Percentiles rank a stretch among this genome's conserved stretches.
Evolutionary conservation across 2,329 filamentous ascomycete species (phyloP).

Genomic region (Chalaropsis ovoidea): DNA sequence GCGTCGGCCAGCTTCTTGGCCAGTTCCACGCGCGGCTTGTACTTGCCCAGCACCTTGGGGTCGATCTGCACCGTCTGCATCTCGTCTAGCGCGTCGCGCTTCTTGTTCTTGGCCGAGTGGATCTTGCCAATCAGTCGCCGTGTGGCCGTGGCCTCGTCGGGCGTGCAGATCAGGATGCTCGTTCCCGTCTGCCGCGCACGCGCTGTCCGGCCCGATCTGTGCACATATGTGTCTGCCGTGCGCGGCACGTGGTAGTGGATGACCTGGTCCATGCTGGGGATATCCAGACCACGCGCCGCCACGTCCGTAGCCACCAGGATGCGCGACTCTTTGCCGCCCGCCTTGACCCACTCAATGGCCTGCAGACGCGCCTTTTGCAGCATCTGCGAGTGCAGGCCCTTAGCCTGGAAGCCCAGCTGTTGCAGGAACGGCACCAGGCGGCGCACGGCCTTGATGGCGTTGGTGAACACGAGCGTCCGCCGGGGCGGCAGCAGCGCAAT

Average conservation of each 20-base stretch:
- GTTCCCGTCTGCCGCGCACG: constrained; percentile 67
- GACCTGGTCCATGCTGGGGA: constrained; percentile 80
- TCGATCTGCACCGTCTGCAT: constrained; percentile 78
- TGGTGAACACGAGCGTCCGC: constrained; percentile 84
- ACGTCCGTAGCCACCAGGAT: constrained; percentile 94
- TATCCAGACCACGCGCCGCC: constrained; percentile 86
- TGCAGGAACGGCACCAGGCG: constrained; percentile 76
- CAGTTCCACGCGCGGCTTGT: constrained; percentile 67
- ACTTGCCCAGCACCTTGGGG: constrained; percentile 60
- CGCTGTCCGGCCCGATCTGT: constrained; percentile 87
- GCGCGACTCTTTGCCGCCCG: constrained; percentile 50
- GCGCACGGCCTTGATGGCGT: constrained; percentile 86
- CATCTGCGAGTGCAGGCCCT: constrained; percentile 87
- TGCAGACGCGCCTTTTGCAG: constrained; percentile 89
- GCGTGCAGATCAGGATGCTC: constrained; percentile 79
- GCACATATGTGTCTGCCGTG: constrained; percentile 88
- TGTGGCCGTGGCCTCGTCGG: constrained; percentile 81
- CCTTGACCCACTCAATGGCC: constrained; percentile 79
- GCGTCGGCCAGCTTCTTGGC: constrained; percentile 84
- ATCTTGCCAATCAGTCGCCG: constrained; percentile 79
- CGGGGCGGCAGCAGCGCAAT: constrained; percentile 71
- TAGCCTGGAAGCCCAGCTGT: constrained; percentile 64
- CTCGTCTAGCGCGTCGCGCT: constrained; percentile 41
- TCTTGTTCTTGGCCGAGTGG: constrained; percentile 52
- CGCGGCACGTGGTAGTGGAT: constrained; percentile 93